A percentile compares a stretch with the other conserved stretches of the same genome.
Conservation (phyloP, 108 stramenopile species). For the Cyclotella sp. region DNA sequence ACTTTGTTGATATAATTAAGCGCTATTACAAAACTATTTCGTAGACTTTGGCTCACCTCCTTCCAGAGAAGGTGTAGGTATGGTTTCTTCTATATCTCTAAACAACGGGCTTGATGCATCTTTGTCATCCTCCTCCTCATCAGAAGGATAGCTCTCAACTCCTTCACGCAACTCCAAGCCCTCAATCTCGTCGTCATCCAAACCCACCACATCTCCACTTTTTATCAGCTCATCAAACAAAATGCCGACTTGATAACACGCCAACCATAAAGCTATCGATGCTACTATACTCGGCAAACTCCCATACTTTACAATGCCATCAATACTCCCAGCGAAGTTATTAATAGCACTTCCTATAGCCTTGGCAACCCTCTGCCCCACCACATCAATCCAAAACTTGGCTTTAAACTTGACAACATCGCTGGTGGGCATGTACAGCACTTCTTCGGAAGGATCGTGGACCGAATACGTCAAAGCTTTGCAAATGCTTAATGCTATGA, state of each 20-base stretch:
- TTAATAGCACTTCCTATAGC: conserved; percentile 84
- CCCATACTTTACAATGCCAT: conserved; percentile 72
- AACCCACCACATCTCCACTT: conserved; percentile 69
- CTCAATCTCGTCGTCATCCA: conserved; percentile 16
- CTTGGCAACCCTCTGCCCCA: conserved; percentile 86
- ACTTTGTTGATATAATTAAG: neutral
- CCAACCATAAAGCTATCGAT: conserved; percentile 69
- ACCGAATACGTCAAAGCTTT: conserved; percentile 94
- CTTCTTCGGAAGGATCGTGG: conserved; percentile 93
- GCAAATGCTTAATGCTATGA: conserved; percentile 80
- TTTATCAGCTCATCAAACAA: conserved; percentile 71
- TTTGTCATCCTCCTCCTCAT: conserved; percentile 5
- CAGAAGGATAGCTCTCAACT: neutral
- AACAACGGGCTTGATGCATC: conserved; percentile 1
- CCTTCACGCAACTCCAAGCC: conserved; percentile 21
- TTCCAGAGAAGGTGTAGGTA: conserved; percentile 9
- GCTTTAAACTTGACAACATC: conserved; percentile 85
- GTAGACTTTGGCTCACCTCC: neutral
- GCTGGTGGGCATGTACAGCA: conserved; percentile 91
- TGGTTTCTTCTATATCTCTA: conserved; percentile 1
- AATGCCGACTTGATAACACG: conserved; percentile 74
- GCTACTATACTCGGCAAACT: conserved; percentile 75
- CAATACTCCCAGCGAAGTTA: conserved; percentile 72
- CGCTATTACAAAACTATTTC: neutral
- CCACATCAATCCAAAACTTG: conserved; percentile 93